These are phyloP conservation scores for Areca catechu DNA, from an alignment of 176 grass and related monocot species.

Conservation along the genomic window DNA sequence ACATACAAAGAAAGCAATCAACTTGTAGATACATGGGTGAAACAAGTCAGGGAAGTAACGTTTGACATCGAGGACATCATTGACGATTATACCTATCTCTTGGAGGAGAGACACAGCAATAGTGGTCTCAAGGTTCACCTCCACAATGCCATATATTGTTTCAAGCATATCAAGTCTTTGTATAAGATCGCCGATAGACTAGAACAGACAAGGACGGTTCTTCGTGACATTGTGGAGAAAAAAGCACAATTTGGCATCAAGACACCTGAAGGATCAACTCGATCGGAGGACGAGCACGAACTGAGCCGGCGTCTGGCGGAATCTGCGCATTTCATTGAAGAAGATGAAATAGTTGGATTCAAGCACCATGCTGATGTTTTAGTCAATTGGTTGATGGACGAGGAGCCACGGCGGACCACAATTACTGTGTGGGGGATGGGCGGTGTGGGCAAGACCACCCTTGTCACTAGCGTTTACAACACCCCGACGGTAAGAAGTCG, in stretches of 20 bases:
- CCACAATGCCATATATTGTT: neutral
- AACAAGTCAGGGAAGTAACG: neutral
- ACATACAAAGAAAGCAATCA: neutral
- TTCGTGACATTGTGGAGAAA: too few relatives aligned
- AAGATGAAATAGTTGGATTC: slow-evolving; percentile 17
- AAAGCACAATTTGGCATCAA: too few relatives aligned
- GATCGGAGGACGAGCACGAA: too few relatives aligned
- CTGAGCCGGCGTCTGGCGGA: too few relatives aligned
- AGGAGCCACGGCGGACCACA: neutral
- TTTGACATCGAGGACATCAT: slow-evolving; percentile 6
- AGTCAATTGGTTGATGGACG: neutral
- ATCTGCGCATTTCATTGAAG: neutral
- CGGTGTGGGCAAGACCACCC: slow-evolving; percentile 24
- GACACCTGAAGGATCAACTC: neutral
- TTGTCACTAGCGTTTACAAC: neutral
- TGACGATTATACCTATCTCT: slow-evolving; percentile 7
- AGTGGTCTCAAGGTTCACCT: neutral
- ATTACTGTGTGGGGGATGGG: slow-evolving; percentile 14
- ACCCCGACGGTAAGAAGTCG: neutral
- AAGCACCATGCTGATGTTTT: neutral
- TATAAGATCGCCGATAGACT: too few relatives aligned
- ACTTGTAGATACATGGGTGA: neutral
- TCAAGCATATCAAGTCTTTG: too few relatives aligned
- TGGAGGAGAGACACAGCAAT: neutral
- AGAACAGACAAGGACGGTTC: too few relatives aligned